Evolutionary conservation across 768 basidiomycete genomes (phyloP), one percentile per base, ranked within the genome.

Genomic region (Inosperma sp.): DNA sequence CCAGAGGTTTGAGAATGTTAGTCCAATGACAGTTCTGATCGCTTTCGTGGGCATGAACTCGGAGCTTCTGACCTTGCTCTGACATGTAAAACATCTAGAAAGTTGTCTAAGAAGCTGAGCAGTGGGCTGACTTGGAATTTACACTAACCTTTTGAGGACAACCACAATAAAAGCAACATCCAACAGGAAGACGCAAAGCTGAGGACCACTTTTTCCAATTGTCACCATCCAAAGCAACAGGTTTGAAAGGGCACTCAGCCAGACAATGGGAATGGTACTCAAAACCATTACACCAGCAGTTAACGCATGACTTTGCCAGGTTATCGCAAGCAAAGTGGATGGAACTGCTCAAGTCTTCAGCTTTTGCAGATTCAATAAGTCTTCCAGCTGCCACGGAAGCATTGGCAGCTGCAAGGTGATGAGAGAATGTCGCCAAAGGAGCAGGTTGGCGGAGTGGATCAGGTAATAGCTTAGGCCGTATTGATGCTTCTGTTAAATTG

Each of bases 131-230:
- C n/a, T n/a, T n/a, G n/a, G n/a, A n/a, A n/a, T n/a, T 13, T 42
- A 48, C n/a, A n/a, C 35, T 21, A 10, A 49, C 48, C 35, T 49
- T 49, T 39, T 39, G 48, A 27, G 48, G 48, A 49, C 48, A 49
- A 37, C 48, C 48, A 14, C 48, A 49, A 7, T 6, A 49, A 17
- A 49, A 49, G 48, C 48, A 49, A 39, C 48, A 49, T 3, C 48
- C 48, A 33, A 40, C 21, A 3, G 48, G 48, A 2, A 49, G 19
- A 21, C 35, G 23, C 21, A 49, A 8, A 5, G 25, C 13, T 39
- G 6, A 4, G 35, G 7, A 7, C 48, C 48, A 49, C 21, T 16
- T 22, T 39, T 17, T n/a, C 36, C 16, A 49, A 13, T 23, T 48
- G 7, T 19, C 19, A n/a, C 34, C 17, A 34, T 3, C 7, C 1